Evolutionary conservation across 805 yeast genomes (phyloP).

Genomic region (Wickerhamiella vanderwaltii): DNA sequence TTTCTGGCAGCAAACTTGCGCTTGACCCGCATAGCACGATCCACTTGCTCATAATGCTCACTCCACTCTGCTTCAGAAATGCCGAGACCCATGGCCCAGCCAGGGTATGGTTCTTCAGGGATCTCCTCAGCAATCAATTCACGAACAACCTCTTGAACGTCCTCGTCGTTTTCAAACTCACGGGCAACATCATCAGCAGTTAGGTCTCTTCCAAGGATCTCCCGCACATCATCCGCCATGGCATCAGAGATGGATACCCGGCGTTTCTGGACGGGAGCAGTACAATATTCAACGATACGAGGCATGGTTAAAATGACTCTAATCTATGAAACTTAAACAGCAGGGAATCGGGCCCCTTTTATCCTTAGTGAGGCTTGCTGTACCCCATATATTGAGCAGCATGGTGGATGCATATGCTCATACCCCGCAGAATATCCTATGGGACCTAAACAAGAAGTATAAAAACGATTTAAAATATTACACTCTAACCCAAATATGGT

Average conservation of each 20-base stretch:
- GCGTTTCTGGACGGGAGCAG: conserved; percentile 16
- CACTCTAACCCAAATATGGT: too few species aligned
- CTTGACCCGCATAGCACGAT: conserved; percentile 13
- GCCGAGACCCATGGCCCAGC: conserved; percentile 17
- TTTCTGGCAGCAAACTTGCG: conserved; percentile 16
- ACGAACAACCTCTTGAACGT: conserved; percentile 14
- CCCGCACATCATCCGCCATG: conserved; percentile 18
- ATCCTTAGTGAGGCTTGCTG: conserved; percentile 3
- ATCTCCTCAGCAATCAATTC: conserved; percentile 15
- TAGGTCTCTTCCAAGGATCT: conserved; percentile 15
- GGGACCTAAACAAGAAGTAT: too few species aligned
- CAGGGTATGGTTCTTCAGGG: conserved; percentile 15
- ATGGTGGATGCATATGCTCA: too few species aligned
- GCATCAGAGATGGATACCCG: conserved; percentile 15
- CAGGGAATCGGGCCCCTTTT: not conserved
- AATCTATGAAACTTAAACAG: not conserved
- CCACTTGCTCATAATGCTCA: conserved; percentile 15
- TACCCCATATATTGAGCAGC: conserved; percentile 9
- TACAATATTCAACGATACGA: conserved; percentile 14
- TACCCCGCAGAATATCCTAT: too few species aligned
- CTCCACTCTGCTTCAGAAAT: conserved; percentile 14
- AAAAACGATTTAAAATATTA: too few species aligned
- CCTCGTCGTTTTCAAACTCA: conserved; percentile 13
- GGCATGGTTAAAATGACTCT: conserved; percentile 4
- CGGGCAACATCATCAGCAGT: conserved; percentile 16